Evolutionary conservation across 139 green algal genomes (phyloP).

Genomic region (Closterium sp.): DNA sequence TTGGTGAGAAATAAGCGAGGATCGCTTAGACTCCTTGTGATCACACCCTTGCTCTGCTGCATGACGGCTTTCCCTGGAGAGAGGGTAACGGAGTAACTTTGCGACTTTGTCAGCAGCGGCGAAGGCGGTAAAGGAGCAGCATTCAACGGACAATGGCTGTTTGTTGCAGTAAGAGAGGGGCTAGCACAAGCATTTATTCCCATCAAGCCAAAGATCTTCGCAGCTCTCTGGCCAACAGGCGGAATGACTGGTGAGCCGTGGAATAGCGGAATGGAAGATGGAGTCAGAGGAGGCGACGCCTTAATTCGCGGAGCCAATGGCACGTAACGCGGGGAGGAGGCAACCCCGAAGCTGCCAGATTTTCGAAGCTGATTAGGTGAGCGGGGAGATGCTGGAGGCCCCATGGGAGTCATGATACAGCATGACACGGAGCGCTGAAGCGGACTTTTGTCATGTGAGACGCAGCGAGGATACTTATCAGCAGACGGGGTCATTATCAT

Average conservation of each 20-base stretch:
- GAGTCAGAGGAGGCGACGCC: neutral
- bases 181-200: neutral
- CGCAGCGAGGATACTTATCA: neutral
- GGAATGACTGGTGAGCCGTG: neutral
- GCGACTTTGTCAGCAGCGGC: neutral
- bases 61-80: neutral
- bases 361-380: neutral
- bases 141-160: neutral
- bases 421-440: neutral
- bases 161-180: neutral
- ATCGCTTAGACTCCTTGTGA: neutral
- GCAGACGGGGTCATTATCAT: neutral
- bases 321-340: neutral
- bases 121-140: neutral
- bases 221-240: neutral
- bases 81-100: neutral
- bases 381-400: neutral
- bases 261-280: neutral
- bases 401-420: neutral
- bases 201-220: neutral
- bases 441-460: neutral
- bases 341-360: neutral
- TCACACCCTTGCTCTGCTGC: neutral
- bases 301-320: neutral
- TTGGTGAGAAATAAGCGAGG: neutral